These are phyloP conservation scores for Lumnitzera racemosa DNA, from an alignment of 345 rosid genomes.

Conservation along the genomic window DNA sequence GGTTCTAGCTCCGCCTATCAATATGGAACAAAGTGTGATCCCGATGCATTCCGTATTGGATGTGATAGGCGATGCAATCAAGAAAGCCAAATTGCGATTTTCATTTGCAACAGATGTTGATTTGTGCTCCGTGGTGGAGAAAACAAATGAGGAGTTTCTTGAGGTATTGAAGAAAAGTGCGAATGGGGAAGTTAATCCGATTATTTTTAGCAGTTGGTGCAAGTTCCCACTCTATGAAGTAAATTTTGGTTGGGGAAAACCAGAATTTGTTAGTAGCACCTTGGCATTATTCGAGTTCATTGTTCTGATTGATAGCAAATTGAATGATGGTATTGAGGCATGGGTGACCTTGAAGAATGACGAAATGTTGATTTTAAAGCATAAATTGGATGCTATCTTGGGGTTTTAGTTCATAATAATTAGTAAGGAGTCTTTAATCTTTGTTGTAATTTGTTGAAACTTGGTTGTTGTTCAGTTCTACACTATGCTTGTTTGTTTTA, in stretches of 20 bases:
- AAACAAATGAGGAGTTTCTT: not conserved
- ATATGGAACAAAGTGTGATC: not conserved
- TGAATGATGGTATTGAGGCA: slow-evolving; percentile 6
- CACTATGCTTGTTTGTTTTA: no score
- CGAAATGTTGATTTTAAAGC: not conserved
- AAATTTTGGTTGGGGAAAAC: slow-evolving; percentile 11
- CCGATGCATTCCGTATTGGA: slow-evolving; percentile 12
- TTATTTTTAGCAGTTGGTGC: slow-evolving; percentile 6
- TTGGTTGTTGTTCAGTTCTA: no score
- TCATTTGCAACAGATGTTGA: not conserved
- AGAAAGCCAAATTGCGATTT: slow-evolving; percentile 3
- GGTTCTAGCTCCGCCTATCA: no score
- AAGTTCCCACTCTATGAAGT: not conserved
- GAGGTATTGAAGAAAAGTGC: not conserved
- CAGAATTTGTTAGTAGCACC: not conserved
- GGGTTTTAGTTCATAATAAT: no score
- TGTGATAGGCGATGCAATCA: slow-evolving; percentile 6
- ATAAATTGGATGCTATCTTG: not conserved
- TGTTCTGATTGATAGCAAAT: not conserved
- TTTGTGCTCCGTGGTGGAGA: not conserved
- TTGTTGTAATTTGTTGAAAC: no score
- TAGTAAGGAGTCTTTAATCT: no score
- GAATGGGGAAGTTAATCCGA: not conserved
- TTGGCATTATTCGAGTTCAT: not conserved
- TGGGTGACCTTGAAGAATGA: slow-evolving; percentile 5